Conservation (phyloP, 495 filamentous ascomycete genomes). For the Paragyromitra xinjiangensis region DNA sequence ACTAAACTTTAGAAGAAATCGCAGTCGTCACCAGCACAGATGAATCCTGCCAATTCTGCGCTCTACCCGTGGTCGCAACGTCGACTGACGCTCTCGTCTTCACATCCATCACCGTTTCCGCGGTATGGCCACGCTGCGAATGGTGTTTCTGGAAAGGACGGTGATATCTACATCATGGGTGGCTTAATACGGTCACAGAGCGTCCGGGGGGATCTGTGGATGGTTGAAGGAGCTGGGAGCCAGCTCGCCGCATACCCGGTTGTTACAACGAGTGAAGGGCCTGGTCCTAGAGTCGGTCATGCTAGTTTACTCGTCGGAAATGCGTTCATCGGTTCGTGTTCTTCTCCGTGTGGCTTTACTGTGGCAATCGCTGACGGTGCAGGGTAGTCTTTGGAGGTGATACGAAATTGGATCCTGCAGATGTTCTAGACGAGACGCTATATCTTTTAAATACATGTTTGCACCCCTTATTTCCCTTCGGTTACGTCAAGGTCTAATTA, state of each 20-base stretch:
- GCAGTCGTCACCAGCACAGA: constrained; percentile 48
- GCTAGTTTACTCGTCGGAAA: constrained; percentile 94
- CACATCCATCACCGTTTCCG: constrained; percentile 88
- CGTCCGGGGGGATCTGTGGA: constrained; percentile 97
- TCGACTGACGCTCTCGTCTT: constrained; percentile 81
- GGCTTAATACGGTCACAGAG: constrained; percentile 92
- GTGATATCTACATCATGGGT: constrained; percentile 97
- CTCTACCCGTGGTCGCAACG: constrained; percentile 97
- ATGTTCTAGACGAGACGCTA: constrained; percentile 90
- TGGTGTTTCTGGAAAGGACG: constrained; percentile 89
- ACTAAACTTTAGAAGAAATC: constrained; percentile 51
- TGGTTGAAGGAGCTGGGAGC: constrained; percentile 87
- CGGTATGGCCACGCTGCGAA: constrained; percentile 98
- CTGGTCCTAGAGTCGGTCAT: constrained; percentile 94
- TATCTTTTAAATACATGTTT: constrained; percentile 98
- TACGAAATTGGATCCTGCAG: constrained; percentile 92
- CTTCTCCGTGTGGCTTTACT: not conserved
- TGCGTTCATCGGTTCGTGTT: constrained; percentile 79
- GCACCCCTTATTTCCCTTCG: constrained; percentile 56
- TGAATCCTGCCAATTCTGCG: constrained; percentile 59
- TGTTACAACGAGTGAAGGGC: constrained; percentile 88
- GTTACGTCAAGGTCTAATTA: not conserved
- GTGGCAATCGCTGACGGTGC: constrained; percentile 17
- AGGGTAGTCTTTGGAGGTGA: constrained; percentile 85
- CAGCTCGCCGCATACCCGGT: constrained; percentile 91